Evolutionary conservation across 345 rosid genomes (phyloP).

Genomic region (Litchi chinensis): DNA sequence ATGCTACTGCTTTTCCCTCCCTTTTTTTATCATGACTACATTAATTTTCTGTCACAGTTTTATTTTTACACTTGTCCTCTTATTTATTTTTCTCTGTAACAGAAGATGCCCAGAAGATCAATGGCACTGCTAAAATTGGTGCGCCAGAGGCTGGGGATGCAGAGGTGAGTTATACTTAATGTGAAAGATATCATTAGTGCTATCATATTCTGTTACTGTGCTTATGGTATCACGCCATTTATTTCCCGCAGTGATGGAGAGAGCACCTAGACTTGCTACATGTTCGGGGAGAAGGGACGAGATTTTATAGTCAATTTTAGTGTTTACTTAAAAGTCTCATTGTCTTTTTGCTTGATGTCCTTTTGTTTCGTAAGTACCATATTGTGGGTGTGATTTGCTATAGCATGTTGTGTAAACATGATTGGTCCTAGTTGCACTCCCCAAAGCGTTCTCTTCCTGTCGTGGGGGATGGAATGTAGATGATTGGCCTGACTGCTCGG

Average conservation of each 20-base stretch:
- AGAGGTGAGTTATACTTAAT: conserved; percentile 19
- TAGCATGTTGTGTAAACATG: conserved; percentile 1
- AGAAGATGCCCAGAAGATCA: conserved; percentile 36
- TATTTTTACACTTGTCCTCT: neutral
- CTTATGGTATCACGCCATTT: neutral
- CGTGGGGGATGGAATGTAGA: conserved; percentile 10
- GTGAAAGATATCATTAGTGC: neutral
- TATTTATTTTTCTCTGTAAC: conserved; percentile 12
- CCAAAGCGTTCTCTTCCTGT: conserved; percentile 3
- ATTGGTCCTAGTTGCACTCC: conserved; percentile 10
- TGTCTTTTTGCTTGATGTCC: neutral
- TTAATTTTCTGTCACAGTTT: neutral
- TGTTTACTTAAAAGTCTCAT: neutral
- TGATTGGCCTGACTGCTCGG: conserved; percentile 8
- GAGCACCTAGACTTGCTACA: neutral
- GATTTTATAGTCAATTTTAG: conserved; percentile 9
- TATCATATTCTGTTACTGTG: neutral
- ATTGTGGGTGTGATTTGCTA: conserved; percentile 19
- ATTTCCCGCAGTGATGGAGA: conserved; percentile 16
- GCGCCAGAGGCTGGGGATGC: conserved; percentile 24
- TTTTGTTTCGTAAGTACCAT: neutral
- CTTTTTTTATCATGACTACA: neutral
- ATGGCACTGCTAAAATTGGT: conserved; percentile 31
- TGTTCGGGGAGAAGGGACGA: conserved; percentile 13
- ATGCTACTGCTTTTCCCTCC: neutral